Evolutionary conservation across 208 protist genomes (phyloP).

Genomic region (Endotrypanum monterogeii): DNA sequence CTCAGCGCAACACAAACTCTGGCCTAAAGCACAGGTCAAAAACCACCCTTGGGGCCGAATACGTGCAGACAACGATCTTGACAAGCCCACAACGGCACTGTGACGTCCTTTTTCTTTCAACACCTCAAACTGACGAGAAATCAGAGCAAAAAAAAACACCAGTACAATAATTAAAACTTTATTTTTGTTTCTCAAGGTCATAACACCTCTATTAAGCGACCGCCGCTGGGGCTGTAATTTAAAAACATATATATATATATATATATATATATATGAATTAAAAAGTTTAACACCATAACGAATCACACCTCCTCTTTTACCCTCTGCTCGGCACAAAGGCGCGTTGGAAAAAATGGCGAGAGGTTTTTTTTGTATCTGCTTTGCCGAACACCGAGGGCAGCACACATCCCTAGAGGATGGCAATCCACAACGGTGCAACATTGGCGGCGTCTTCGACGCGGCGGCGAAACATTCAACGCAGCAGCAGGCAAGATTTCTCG

Average conservation of each 20-base stretch:
- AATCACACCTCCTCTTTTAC: neutral
- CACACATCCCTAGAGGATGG: neutral
- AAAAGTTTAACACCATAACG: neutral
- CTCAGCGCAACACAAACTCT: too few species aligned
- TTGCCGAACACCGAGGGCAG: neutral
- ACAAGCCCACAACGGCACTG: neutral
- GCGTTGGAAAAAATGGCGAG: neutral
- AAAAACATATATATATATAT: too few species aligned
- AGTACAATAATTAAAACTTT: neutral
- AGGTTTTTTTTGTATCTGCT: too few species aligned
- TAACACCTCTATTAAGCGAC: neutral
- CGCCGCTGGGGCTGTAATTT: neutral
- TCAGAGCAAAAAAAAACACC: neutral
- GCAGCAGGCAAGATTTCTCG: neutral
- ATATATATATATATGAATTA: too few species aligned
- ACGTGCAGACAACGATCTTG: neutral
- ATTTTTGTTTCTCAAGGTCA: too few species aligned
- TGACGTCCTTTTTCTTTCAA: neutral
- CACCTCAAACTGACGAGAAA: too few species aligned
- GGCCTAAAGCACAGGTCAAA: neutral
- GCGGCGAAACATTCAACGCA: neutral
- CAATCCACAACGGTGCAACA: neutral
- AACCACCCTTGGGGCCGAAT: neutral
- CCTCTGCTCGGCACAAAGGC: too few species aligned
- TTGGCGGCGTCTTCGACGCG: neutral